phyloP scores from a whole-genome alignment of 1,139 yeast species.

The Yarrowia galli region DNA sequence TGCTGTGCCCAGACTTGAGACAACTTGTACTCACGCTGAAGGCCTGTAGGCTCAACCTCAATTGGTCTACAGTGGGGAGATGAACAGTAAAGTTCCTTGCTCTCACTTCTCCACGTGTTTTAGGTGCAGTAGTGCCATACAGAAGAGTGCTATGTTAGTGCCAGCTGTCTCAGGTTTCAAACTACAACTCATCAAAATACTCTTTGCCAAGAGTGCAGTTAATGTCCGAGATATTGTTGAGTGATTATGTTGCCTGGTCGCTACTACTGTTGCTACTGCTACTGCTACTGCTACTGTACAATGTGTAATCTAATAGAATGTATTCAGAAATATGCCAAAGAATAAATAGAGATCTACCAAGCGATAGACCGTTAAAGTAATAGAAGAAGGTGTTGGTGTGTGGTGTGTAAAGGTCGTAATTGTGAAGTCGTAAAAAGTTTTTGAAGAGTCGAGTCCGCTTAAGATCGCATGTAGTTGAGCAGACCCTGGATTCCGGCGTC shows the following conservation, averaged over 20 bases:
- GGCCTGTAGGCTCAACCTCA: no score
- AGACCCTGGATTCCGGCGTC: slow-evolving; percentile 60
- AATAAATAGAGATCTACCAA: slow-evolving; percentile 24
- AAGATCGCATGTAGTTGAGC: slow-evolving; percentile 31
- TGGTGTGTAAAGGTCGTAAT: slow-evolving; percentile 2
- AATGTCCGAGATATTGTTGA: slow-evolving; percentile 5
- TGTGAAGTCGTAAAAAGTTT: slow-evolving; percentile 14
- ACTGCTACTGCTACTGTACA: background rate
- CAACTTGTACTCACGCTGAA: no score
- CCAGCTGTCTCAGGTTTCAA: background rate
- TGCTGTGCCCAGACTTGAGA: no score
- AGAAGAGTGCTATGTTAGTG: no score
- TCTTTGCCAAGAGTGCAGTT: slow-evolving; percentile 2
- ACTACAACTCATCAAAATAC: background rate
- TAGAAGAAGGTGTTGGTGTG: slow-evolving; percentile 1
- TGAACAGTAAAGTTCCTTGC: no score
- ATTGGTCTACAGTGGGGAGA: no score
- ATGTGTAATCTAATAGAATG: background rate
- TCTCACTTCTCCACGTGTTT: no score
- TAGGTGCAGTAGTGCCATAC: no score
- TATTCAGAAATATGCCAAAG: slow-evolving; percentile 24
- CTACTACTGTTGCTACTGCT: background rate
- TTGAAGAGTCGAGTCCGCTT: no score
- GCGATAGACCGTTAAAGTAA: slow-evolving; percentile 17
- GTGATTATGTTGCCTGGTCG: no score